Base-by-base conservation (phyloP, 2,329 filamentous ascomycete genomes). In the Sporothrix pseudoabietina region DNA sequence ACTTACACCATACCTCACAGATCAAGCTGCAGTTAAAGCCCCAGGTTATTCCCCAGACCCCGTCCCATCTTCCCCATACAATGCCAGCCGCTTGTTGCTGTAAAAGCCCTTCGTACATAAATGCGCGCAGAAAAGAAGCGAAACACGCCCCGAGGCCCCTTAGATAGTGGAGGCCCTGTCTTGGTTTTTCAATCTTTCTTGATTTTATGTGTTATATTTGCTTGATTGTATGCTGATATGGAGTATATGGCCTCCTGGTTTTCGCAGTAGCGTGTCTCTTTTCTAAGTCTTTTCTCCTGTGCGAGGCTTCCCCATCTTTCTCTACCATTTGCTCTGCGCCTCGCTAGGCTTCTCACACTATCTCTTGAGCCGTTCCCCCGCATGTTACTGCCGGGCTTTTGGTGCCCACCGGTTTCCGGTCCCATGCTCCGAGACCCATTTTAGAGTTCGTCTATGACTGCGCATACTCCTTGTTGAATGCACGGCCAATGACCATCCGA, bases 401-500 rank as follows among this genome's bases (percentile, higher is more conserved):
- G 54, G 22, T 30, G 4, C 54, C 52, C n/a, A 55, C n/a, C 52
- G 22, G n/a, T 26, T 57, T 8, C 54, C 54, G 54, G 22, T 57
- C 54, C 54, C 54, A 57, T 57, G 26, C 55, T 32, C 30, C 55
- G 55, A 59, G 12, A 35, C 35, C 8, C 8, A 5, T 35, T 57
- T 19, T 4, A 52, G 19, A 44, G 41, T 44, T 44, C 8, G 47
- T n/a, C 55, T 71, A 75, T 19, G 55, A 66, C 52, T 77, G 76
- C 3, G 84, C 88, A 81, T 90, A 97, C 82, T 97, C 91, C 83
- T 92, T 94, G 82, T 97, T 97, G 77, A 97, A 98, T 0, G 90
- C 92, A 76, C 94, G 86, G 39, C 96, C 95, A 79, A 99, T 97
- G 4, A 99, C 94, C 89, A 98, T 97, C 76, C 94, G 87, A 77